Percentiles rank a stretch among this genome's conserved stretches.
Evolutionary conservation across 2,329 filamentous ascomycete genomes (phyloP).

Genomic region (Neofusicoccum parvum): DNA sequence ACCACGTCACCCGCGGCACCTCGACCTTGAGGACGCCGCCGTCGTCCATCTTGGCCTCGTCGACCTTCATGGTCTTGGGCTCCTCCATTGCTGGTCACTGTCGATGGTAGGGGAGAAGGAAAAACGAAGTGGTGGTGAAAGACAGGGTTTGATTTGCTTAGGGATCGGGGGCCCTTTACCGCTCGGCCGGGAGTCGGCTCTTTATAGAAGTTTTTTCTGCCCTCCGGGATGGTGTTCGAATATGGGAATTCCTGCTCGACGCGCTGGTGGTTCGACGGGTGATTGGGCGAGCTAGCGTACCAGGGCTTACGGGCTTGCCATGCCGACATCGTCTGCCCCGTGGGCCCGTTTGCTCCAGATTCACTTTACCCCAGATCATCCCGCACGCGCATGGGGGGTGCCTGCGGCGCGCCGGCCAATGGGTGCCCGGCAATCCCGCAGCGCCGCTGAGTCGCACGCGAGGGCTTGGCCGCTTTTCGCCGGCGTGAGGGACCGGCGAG

Average conservation of each 20-base stretch:
- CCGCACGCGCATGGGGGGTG: neutral
- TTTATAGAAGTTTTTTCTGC: too few species aligned
- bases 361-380: slow-evolving; percentile 14
- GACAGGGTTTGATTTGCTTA: too few species aligned
- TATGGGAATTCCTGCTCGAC: too few species aligned
- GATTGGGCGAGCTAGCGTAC: too few species aligned
- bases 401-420: neutral
- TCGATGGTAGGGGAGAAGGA: too few species aligned
- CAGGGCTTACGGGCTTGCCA: too few species aligned
- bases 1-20: slow-evolving; percentile 37
- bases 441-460: neutral
- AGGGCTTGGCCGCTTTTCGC: too few species aligned
- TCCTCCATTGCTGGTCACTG: neutral
- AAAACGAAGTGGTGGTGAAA: neutral
- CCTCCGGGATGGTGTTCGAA: too few species aligned
- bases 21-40: slow-evolving; percentile 22
- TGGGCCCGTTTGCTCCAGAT: neutral
- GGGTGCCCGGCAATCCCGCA: neutral
- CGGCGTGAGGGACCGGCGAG: too few species aligned
- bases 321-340: neutral
- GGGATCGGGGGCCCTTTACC: too few species aligned
- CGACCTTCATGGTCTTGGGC: neutral
- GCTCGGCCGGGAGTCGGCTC: too few species aligned
- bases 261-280: neutral
- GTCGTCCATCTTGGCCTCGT: slow-evolving; percentile 5